phyloP scores from a whole-genome alignment of 352 stramenopile species.

The Globisporangium splendens region DNA sequence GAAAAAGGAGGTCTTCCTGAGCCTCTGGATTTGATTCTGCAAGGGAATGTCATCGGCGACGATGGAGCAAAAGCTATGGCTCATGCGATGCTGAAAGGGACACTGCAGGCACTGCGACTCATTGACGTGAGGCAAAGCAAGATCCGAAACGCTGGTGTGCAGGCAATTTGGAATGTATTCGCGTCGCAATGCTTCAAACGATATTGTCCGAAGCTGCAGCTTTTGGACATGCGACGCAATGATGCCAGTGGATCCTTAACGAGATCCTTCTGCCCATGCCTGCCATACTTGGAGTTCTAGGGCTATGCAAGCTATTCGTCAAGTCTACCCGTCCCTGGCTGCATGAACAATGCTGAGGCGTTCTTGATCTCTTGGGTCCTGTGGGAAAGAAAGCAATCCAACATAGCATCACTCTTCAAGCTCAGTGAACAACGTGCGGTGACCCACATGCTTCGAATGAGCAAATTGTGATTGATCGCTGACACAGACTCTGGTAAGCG shows the following conservation, averaged over 20 bases:
- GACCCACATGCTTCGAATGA: conserved; percentile 67
- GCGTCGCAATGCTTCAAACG: conserved; percentile 41
- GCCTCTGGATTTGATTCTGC: conserved; percentile 43
- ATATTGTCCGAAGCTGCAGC: conserved; percentile 58
- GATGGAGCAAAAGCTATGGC: conserved; percentile 48
- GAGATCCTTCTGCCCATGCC: conserved; percentile 51
- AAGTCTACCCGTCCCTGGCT: conserved; percentile 1
- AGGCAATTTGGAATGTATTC: conserved; percentile 71
- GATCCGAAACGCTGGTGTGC: conserved; percentile 55
- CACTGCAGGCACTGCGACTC: conserved; percentile 30
- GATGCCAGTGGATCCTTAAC: conserved; percentile 44
- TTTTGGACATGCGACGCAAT: conserved; percentile 64
- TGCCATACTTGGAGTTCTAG: conserved; percentile 51
- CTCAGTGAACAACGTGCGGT: neutral
- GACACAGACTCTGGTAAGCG: conserved; percentile 60
- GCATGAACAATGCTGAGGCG: conserved; percentile 61
- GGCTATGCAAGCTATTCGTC: neutral
- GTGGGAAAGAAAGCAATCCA: neutral
- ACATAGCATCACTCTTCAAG: no score
- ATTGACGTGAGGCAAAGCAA: conserved; percentile 66
- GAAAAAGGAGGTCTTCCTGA: conserved; percentile 50
- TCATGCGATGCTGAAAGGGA: conserved; percentile 53
- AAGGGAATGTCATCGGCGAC: conserved; percentile 59
- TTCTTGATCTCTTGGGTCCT: conserved; percentile 76
- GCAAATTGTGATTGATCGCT: conserved; percentile 51